These are phyloP conservation scores for Phytophthora cryptogea DNA, from an alignment of 352 stramenopile species.

Conservation along the genomic window DNA sequence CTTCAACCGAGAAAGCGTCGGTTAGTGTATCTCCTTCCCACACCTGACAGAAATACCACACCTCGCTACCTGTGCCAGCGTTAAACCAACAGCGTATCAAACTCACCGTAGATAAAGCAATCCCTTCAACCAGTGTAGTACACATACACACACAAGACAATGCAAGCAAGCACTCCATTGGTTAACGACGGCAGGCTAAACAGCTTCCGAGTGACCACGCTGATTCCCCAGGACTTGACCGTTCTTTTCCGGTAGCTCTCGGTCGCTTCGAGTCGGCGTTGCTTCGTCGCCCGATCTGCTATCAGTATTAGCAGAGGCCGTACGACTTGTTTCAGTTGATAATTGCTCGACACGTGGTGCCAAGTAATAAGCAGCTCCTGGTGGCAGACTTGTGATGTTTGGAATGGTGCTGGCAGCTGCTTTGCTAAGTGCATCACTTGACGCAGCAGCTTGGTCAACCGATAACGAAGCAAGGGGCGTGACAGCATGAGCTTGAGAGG, in stretches of 20 bases:
- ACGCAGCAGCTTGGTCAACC: conserved; percentile 22
- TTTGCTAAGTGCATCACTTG: conserved; percentile 23
- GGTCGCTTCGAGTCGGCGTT: conserved; percentile 15
- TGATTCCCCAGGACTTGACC: conserved; percentile 26
- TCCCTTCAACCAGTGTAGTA: neutral
- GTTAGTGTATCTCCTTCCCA: conserved; percentile 2
- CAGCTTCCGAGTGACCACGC: conserved; percentile 33
- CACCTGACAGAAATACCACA: conserved; percentile 29
- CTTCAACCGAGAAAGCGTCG: conserved; percentile 20
- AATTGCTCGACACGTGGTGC: conserved; percentile 34
- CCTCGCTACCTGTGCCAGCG: too few species aligned
- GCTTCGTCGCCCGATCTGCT: conserved; percentile 28
- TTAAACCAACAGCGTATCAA: too few species aligned
- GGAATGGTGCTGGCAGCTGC: conserved; percentile 20
- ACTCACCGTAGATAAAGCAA: neutral
- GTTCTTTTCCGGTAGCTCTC: conserved; percentile 22
- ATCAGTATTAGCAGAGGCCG: conserved; percentile 17
- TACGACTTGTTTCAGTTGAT: conserved; percentile 18
- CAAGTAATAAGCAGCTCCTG: conserved; percentile 37
- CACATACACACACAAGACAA: neutral
- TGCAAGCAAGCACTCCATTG: conserved; percentile 3
- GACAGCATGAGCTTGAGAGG: conserved; percentile 24
- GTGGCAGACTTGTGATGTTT: conserved; percentile 30
- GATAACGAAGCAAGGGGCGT: conserved; percentile 23
- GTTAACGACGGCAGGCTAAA: conserved; percentile 14